Conservation (phyloP, 441 rosid genomes). For the Gossypium davidsonii region DNA sequence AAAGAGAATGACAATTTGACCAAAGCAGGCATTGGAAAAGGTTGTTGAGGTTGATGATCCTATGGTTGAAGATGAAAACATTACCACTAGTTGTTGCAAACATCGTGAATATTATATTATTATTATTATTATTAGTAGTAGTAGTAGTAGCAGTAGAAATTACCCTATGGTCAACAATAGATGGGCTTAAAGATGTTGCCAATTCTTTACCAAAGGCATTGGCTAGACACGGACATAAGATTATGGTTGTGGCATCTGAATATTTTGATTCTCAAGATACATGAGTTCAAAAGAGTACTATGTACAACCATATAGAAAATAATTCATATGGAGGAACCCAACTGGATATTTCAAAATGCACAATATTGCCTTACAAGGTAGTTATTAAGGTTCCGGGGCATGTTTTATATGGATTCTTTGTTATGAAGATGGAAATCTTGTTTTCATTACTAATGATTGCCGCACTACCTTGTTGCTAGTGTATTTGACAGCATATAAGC, state of each 20-base stretch:
- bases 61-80: conserved; percentile 30
- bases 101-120: conserved; percentile 74
- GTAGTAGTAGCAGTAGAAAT: conserved; percentile 70
- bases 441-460: conserved; percentile 95
- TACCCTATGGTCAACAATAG: conserved; percentile 91
- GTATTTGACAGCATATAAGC: conserved; percentile 83
- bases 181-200: conserved; percentile 98
- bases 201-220: conserved; percentile 93
- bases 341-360: conserved; percentile 85
- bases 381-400: conserved; percentile 83
- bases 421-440: conserved; percentile 96
- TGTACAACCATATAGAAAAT: conserved; percentile 46
- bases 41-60: conserved; percentile 29
- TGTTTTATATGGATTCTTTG: conserved; percentile 94
- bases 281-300: conserved; percentile 54
- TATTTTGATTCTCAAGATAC: conserved; percentile 54
- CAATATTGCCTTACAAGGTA: conserved; percentile 80
- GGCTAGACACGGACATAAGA: conserved; percentile 92
- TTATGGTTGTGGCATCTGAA: conserved; percentile 85
- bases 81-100: conserved; percentile 85
- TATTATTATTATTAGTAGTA: conserved; percentile 18
- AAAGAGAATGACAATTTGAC: conserved; percentile 28
- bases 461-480: conserved; percentile 88
- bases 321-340: conserved; percentile 75
- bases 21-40: conserved; percentile 27